Conservation (phyloP, 768 basidiomycete genomes). For the Lactifluus subvellereus region DNA sequence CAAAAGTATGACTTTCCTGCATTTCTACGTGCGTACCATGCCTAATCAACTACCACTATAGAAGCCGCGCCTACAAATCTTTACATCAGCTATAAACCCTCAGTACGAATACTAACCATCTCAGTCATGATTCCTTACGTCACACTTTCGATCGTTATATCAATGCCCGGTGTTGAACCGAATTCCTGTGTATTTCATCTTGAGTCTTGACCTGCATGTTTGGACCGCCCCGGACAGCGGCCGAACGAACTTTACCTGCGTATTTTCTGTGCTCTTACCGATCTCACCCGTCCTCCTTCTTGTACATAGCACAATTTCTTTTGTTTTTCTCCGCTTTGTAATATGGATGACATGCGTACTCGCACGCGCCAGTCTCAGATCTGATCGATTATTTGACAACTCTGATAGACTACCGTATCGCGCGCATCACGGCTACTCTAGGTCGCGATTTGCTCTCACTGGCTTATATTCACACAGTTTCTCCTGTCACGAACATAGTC, state of each 20-base stretch:
- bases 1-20: conserved; percentile 5
- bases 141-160: not conserved
- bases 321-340: not conserved
- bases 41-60: not conserved
- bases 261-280: not conserved
- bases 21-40: not conserved
- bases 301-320: not conserved
- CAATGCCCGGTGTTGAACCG: not conserved
- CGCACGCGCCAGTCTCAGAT: not conserved
- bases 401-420: no score
- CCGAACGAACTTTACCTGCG: not conserved
- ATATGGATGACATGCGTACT: no score
- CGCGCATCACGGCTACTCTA: no score
- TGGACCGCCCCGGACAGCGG: not conserved
- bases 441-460: no score
- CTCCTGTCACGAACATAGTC: not conserved
- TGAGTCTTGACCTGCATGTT: not conserved
- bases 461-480: not conserved
- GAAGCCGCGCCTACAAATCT: not conserved
- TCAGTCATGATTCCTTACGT: not conserved
- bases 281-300: no score
- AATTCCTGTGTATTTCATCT: not conserved
- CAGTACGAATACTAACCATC: not conserved
- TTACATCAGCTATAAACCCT: not conserved
- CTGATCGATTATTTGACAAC: not conserved